A percentile compares a stretch with the other conserved stretches of the same genome.
Conservation (phyloP, 73 alveolate species). For the Paramecium primaurelia region DNA sequence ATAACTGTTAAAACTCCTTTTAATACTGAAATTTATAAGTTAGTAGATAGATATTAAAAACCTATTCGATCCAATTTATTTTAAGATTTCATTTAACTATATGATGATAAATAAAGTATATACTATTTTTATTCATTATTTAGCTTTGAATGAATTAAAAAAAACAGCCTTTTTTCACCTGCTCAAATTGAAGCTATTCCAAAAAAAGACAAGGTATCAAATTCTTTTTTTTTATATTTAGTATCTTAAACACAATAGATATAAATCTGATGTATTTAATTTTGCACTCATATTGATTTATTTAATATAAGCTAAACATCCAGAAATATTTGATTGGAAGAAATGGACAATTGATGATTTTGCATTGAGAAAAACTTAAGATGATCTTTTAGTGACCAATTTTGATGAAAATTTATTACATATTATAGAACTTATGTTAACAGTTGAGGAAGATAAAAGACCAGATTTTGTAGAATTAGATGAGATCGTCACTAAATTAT, state of each 20-base stretch:
- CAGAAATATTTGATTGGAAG: constrained; percentile 38
- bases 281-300: neutral
- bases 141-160: neutral
- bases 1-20: neutral
- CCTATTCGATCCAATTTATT: neutral
- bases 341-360: constrained; percentile 1
- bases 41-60: constrained; percentile 20
- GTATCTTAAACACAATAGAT: constrained; percentile 32
- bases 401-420: neutral
- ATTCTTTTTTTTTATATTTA: neutral
- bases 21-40: neutral
- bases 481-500: neutral
- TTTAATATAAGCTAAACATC: neutral
- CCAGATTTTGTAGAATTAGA: neutral
- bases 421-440: neutral
- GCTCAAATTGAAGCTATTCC: constrained; percentile 19
- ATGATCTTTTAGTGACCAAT: neutral
- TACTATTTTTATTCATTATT: neutral
- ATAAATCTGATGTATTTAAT: constrained; percentile 45
- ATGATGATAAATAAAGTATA: neutral
- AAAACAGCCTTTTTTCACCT: constrained; percentile 13
- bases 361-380: neutral
- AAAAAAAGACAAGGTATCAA: neutral
- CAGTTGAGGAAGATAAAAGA: neutral
- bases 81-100: neutral